These are phyloP conservation scores for Juncus inflexus DNA, from an alignment of 176 grass and related monocot species.

Conservation along the genomic window DNA sequence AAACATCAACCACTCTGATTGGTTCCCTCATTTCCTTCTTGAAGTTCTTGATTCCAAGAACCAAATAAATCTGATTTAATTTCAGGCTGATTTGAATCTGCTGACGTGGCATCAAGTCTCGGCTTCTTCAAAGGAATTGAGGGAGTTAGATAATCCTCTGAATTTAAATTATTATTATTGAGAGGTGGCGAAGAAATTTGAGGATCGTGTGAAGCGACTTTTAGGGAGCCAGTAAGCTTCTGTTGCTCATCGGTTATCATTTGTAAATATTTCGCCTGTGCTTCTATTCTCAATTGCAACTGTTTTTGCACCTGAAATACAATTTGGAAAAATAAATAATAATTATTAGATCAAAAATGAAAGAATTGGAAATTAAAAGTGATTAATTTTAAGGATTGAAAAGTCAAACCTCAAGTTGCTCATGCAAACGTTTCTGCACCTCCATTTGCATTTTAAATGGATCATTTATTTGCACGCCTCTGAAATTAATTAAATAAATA, in stretches of 20 bases:
- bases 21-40: slow-evolving; percentile 27
- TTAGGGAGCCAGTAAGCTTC: slow-evolving; percentile 50
- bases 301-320: slow-evolving; percentile 84
- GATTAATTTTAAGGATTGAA: not conserved
- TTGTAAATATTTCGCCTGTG: slow-evolving; percentile 83
- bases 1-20: slow-evolving; percentile 23
- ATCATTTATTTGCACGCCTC: slow-evolving; percentile 74
- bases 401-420: slow-evolving; percentile 82
- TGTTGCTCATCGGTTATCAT: slow-evolving; percentile 98
- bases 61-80: slow-evolving; percentile 65
- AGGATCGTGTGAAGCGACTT: slow-evolving; percentile 44
- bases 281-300: slow-evolving; percentile 92
- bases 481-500: slow-evolving; percentile 34
- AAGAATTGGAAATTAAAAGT: slow-evolving; percentile 4
- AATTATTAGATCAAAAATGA: not conserved
- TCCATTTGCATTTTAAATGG: slow-evolving; percentile 96
- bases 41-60: slow-evolving; percentile 60
- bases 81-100: slow-evolving; percentile 35
- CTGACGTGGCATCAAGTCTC: slow-evolving; percentile 35
- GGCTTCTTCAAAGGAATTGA: slow-evolving; percentile 45
- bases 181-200: slow-evolving; percentile 38
- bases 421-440: slow-evolving; percentile 90
- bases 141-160: slow-evolving; percentile 50
- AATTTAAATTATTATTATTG: slow-evolving; percentile 27
- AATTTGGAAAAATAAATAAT: not conserved